A percentile compares a stretch with the other conserved stretches of the same genome.
Evolutionary conservation across 768 basidiomycete genomes (phyloP).

Genomic region (Boletus tomentosulus): DNA sequence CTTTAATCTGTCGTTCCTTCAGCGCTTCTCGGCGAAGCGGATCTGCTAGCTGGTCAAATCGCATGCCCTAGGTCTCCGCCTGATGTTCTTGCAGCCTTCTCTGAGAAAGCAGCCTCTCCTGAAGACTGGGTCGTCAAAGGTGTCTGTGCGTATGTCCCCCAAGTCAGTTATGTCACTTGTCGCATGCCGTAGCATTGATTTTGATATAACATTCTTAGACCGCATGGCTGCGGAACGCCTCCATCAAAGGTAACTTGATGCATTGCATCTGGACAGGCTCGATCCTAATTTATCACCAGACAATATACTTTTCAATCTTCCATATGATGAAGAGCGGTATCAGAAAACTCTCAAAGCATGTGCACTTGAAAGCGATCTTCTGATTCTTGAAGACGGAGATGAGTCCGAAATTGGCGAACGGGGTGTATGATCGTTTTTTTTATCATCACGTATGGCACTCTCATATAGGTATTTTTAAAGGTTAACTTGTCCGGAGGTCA

Average conservation of each 20-base stretch:
- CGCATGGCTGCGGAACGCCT: constrained; percentile 73
- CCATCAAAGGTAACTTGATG: constrained; percentile 30
- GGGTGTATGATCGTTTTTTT: constrained; percentile 44
- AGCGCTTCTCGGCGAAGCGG: constrained; percentile 66
- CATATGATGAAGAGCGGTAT: constrained; percentile 71
- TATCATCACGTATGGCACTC: not conserved
- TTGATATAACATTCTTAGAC: constrained; percentile 28
- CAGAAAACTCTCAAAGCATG: constrained; percentile 72
- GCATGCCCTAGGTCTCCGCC: constrained; percentile 83
- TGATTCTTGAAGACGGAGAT: constrained; percentile 84
- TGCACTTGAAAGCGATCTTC: constrained; percentile 69
- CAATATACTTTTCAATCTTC: constrained; percentile 79
- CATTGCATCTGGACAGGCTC: constrained; percentile 35
- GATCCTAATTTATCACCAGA: constrained; percentile 30
- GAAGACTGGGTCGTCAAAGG: constrained; percentile 76
- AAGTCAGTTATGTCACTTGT: constrained; percentile 37
- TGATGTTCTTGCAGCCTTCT: constrained; percentile 64
- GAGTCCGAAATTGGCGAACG: constrained; percentile 86
- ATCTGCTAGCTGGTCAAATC: constrained; percentile 70
- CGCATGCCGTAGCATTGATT: constrained; percentile 2
- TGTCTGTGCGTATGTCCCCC: constrained; percentile 84
- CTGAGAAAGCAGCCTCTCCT: constrained; percentile 35
- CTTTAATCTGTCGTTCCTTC: constrained; percentile 8
- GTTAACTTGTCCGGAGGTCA: constrained; percentile 49
- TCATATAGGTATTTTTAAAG: constrained; percentile 11